Conservation (phyloP, 176 grass and related monocot species). For the Carex cristatella region DNA sequence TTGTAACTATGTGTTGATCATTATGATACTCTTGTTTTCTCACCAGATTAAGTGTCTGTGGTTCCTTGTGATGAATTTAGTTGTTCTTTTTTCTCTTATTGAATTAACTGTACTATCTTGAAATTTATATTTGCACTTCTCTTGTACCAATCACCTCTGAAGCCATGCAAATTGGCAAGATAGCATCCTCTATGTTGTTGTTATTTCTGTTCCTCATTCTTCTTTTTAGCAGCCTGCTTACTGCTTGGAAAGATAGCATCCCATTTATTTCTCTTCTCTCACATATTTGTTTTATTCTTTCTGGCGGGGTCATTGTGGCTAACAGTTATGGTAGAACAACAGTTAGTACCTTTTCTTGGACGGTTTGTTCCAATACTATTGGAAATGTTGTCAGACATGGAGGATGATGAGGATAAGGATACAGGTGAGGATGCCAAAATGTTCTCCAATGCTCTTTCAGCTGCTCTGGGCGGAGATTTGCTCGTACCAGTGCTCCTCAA, state of each 20-base stretch:
- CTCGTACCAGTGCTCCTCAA: slow-evolving; percentile 69
- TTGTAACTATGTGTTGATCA: neutral
- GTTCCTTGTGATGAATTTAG: neutral
- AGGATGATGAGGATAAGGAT: slow-evolving; percentile 78
- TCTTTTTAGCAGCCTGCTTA: neutral
- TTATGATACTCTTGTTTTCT: neutral
- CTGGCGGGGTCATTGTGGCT: neutral
- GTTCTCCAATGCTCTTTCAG: slow-evolving; percentile 65
- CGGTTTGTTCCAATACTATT: slow-evolving; percentile 74
- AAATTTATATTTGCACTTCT: neutral
- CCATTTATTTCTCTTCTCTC: neutral
- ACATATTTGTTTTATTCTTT: neutral
- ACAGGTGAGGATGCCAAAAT: slow-evolving; percentile 68
- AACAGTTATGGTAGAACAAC: slow-evolving; percentile 52
- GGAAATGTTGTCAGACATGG: slow-evolving; percentile 84
- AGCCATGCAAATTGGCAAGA: neutral
- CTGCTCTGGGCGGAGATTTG: slow-evolving; percentile 73
- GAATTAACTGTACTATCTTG: neutral
- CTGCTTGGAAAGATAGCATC: slow-evolving; percentile 13
- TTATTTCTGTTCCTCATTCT: neutral
- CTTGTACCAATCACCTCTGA: neutral
- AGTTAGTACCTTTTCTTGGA: slow-evolving; percentile 65
- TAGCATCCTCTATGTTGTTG: neutral
- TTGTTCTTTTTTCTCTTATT: neutral
- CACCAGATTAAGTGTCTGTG: neutral